These are phyloP conservation scores for Sequoiadendron giganteum DNA, from an alignment of 75 land plant species.

Conservation along the genomic window DNA sequence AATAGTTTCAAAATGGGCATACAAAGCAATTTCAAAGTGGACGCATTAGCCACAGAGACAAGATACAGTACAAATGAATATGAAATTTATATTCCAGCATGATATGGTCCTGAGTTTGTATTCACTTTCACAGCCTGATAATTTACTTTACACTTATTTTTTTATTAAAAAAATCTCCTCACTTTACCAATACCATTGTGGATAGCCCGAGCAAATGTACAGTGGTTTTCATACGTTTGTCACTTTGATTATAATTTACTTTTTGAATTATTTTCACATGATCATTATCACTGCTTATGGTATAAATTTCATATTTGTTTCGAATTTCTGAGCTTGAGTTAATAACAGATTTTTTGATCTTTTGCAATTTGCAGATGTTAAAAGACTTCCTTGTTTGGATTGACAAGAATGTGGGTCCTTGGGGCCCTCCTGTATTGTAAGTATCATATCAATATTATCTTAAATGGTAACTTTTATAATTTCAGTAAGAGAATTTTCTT, in stretches of 20 bases:
- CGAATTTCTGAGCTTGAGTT: neutral
- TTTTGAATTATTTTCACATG: neutral
- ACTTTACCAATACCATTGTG: neutral
- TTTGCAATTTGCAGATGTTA: conserved; percentile 30
- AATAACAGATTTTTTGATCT: neutral
- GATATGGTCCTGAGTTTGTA: neutral
- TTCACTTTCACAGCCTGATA: neutral
- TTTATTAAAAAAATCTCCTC: neutral
- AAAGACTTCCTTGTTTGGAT: conserved; percentile 44
- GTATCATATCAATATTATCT: neutral
- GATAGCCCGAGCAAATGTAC: neutral
- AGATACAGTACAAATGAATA: neutral
- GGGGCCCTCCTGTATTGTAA: conserved; percentile 51
- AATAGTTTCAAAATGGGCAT: too few relatives aligned
- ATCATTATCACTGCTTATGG: neutral
- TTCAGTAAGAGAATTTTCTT: neutral
- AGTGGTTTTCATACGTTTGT: neutral
- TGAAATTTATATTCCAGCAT: neutral
- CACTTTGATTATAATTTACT: neutral
- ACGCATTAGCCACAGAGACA: neutral
- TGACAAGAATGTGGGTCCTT: conserved; percentile 35
- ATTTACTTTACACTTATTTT: neutral
- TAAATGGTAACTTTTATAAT: neutral
- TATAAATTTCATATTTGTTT: neutral
- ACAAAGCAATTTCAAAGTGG: too few relatives aligned